A percentile compares a stretch with the other conserved stretches of the same genome.
phyloP scores from a whole-genome alignment of 2,329 filamentous ascomycete species.

The Penicillium vulpinum region DNA sequence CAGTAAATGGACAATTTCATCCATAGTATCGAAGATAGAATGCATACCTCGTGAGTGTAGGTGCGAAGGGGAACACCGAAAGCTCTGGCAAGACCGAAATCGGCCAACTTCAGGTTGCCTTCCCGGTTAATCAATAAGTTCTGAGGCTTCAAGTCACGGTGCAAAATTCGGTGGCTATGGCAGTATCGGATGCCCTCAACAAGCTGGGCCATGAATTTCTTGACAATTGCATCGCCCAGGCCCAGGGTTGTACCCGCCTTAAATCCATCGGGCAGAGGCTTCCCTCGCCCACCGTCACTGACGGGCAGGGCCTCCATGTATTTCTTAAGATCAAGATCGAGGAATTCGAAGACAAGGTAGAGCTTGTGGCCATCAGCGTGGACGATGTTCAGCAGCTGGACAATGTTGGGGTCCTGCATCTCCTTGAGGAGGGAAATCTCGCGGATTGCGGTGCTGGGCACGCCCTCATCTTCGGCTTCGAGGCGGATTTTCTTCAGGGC shows the following conservation, averaged over 20 bases:
- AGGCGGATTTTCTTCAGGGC: conserved; percentile 94
- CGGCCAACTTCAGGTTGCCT: conserved; percentile 84
- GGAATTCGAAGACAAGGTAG: conserved; percentile 89
- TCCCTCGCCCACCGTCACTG: conserved; percentile 79
- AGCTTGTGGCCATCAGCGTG: conserved; percentile 94
- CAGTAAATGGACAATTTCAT: neutral
- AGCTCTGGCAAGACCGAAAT: conserved; percentile 85
- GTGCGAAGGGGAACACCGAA: conserved; percentile 89
- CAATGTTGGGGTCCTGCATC: conserved; percentile 89
- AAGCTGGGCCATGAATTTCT: conserved; percentile 89
- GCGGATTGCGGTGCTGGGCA: conserved; percentile 88
- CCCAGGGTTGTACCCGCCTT: conserved; percentile 66
- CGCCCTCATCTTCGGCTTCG: conserved; percentile 91
- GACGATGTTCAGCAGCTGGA: conserved; percentile 85
- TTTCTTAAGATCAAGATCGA: conserved; percentile 90
- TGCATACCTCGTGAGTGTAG: conserved; percentile 77
- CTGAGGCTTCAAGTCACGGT: conserved; percentile 87
- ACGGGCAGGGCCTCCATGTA: conserved; percentile 92
- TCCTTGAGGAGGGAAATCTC: conserved; percentile 94
- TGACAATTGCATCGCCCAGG: conserved; percentile 76
- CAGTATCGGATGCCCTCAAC: conserved; percentile 84
- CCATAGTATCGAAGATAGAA: neutral
- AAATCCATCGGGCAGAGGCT: conserved; percentile 77
- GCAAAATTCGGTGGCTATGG: conserved; percentile 82
- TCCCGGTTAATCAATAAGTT: conserved; percentile 84